Base-by-base conservation (phyloP, 1,284 basidiomycete species). In the Austroboletus niveus region DNA sequence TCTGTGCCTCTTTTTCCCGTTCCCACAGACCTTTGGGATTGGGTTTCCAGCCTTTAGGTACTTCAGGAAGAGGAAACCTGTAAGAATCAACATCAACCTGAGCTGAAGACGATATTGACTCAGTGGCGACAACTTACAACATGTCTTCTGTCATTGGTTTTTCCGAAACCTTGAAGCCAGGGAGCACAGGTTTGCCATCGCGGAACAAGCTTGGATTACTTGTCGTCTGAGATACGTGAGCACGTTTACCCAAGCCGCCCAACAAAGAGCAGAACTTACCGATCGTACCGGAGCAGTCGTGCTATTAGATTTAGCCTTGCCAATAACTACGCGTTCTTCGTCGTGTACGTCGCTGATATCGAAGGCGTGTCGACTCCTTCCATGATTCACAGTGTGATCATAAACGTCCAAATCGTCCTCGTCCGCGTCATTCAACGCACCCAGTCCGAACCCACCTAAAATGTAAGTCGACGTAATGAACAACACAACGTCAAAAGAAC, bases 391-490 rank as follows among this genome's bases (percentile, higher is more conserved):
- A 40, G 69, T 51, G 42, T 71, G 71, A 59, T 90, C 87, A 62
- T 96, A 96, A 1, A 94, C 78, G 61, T 94, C 92, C 27, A 93
- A 59, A 60, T 96, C 92, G 61, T 95, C 93, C 49, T 95, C 92
- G 42, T 94, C 92, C 0, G 87, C 89, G 50, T 92, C 88, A 62
- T 94, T 93, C 40, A 91, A 69, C 1, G 87, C 90, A n/a, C 90
- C 90, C 5, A 94, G 73, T 27, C 92, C 92, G 62, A 93, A 93
- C 0, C 89, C 89, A 61, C 84, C 89, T 89, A 12, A 34, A 48
- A 29, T 50, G 35, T 20, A 40, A n/a, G 17, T 56, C 27, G 55
- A 42, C 29, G 14, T 4, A 42, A 22, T 9, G 17, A 29, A 24
- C 22, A 24, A 24, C 22, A 24, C 22, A 24, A 24, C 22, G 22